These are phyloP conservation scores for Phaffomyces antillensis DNA, from an alignment of 805 yeast genomes.

Conservation along the genomic window DNA sequence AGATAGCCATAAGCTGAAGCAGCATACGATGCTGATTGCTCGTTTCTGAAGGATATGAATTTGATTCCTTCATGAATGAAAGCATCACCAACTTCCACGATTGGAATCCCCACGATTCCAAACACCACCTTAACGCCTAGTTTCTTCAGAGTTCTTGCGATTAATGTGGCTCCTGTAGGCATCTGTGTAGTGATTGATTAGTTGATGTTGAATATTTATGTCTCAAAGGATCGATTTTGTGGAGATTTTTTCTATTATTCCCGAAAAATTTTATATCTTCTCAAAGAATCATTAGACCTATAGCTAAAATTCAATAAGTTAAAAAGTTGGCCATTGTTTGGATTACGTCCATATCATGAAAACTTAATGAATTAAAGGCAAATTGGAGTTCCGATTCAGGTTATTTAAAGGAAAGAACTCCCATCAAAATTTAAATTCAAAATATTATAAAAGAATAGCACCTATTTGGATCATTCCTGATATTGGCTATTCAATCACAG, in stretches of 20 bases:
- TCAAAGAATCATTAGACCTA: slow-evolving; percentile 66
- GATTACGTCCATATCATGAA: slow-evolving; percentile 51
- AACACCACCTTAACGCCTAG: slow-evolving; percentile 53
- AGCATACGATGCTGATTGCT: slow-evolving; percentile 73
- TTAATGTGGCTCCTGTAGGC: slow-evolving; percentile 35
- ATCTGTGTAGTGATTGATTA: background rate
- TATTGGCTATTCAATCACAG: slow-evolving; percentile 71
- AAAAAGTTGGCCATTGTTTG: slow-evolving; percentile 89
- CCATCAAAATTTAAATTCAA: slow-evolving; percentile 27
- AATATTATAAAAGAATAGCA: slow-evolving; percentile 58
- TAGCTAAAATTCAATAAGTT: slow-evolving; percentile 44
- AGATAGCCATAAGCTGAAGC: slow-evolving; percentile 66
- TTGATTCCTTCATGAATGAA: slow-evolving; percentile 44
- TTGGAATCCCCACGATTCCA: slow-evolving; percentile 73
- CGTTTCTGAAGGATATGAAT: slow-evolving; percentile 60
- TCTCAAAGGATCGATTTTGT: slow-evolving; percentile 43
- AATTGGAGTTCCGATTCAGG: slow-evolving; percentile 27
- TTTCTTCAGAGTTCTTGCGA: slow-evolving; percentile 39
- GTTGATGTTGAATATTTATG: slow-evolving; percentile 30
- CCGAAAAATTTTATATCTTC: slow-evolving; percentile 3
- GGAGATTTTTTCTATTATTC: background rate
- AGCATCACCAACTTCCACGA: slow-evolving; percentile 62
- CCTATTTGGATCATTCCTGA: slow-evolving; percentile 83
- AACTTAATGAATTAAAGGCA: slow-evolving; percentile 30
- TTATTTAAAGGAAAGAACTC: slow-evolving; percentile 47